Evolutionary conservation across 768 basidiomycete species (phyloP).

Genomic region (Leccinum uliginosum): DNA sequence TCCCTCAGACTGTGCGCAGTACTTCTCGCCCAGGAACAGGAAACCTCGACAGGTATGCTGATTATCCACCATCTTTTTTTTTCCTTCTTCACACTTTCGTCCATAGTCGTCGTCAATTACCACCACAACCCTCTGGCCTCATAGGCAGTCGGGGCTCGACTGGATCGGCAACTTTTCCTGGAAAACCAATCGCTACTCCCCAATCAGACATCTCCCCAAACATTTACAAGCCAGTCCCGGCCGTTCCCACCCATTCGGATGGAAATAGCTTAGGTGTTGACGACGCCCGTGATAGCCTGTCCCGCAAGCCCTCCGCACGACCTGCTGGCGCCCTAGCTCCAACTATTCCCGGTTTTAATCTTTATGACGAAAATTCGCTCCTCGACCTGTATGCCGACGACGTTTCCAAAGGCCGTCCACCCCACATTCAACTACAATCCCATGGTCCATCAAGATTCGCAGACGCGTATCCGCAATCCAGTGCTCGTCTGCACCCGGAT

Average conservation of each 20-base stretch:
- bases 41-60: slow-evolving; percentile 21
- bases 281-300: slow-evolving; percentile 19
- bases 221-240: slow-evolving; percentile 30
- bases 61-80: background rate
- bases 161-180: slow-evolving; percentile 18
- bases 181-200: slow-evolving; percentile 9
- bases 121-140: slow-evolving; percentile 16
- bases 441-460: slow-evolving; percentile 18
- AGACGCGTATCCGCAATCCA: slow-evolving; percentile 14
- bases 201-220: slow-evolving; percentile 21
- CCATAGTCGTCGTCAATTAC: slow-evolving; percentile 29
- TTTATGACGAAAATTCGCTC: slow-evolving; percentile 22
- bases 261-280: slow-evolving; percentile 8
- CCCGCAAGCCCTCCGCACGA: slow-evolving; percentile 22
- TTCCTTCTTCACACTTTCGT: background rate
- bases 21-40: slow-evolving; percentile 25
- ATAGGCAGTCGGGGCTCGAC: slow-evolving; percentile 17
- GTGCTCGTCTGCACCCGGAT: slow-evolving; percentile 13
- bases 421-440: slow-evolving; percentile 18
- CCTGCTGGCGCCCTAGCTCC: slow-evolving; percentile 29
- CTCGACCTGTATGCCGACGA: slow-evolving; percentile 25
- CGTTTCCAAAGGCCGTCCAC: slow-evolving; percentile 9
- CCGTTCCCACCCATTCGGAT: slow-evolving; percentile 20
- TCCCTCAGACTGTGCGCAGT: slow-evolving; percentile 5
- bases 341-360: slow-evolving; percentile 22